Conservation (phyloP, 108 stramenopile genomes). For the Chaetoceros tenuissimus region DNA sequence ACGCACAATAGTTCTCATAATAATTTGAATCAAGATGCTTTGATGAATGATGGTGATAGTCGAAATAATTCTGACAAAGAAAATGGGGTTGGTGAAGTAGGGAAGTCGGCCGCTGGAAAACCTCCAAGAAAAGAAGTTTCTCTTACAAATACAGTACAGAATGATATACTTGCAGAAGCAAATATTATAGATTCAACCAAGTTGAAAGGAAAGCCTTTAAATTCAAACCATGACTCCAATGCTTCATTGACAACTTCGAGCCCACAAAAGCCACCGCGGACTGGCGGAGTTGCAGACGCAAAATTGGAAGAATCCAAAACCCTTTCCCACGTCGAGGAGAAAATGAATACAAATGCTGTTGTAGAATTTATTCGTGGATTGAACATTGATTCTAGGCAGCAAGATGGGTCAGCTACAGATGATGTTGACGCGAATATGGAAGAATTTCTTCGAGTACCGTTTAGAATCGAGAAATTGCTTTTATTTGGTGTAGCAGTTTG, state of each 20-base stretch:
- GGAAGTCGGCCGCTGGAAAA: background rate
- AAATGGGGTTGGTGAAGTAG: background rate
- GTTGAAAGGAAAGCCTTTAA: background rate
- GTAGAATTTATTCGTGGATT: constrained; percentile 1
- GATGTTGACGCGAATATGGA: constrained; percentile 83
- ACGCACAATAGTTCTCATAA: background rate
- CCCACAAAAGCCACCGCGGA: too few species aligned
- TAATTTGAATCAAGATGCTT: background rate
- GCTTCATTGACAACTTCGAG: background rate
- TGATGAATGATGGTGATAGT: background rate
- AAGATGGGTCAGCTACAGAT: constrained; percentile 36
- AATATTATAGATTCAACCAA: background rate
- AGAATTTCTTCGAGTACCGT: constrained; percentile 92
- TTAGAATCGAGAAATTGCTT: constrained; percentile 79
- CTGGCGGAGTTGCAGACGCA: too few species aligned
- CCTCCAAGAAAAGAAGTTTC: background rate
- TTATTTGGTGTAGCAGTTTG: constrained; percentile 85
- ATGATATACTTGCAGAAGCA: background rate
- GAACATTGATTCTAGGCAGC: constrained; percentile 32
- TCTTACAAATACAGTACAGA: background rate
- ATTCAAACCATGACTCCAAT: background rate
- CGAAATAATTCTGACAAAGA: background rate
- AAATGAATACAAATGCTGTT: background rate
- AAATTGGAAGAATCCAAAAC: background rate
- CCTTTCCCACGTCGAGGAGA: background rate